Evolutionary conservation across 805 yeast species (phyloP), one percentile per base, ranked within the genome.

Genomic region (Ogataea trehaloabstinens): DNA sequence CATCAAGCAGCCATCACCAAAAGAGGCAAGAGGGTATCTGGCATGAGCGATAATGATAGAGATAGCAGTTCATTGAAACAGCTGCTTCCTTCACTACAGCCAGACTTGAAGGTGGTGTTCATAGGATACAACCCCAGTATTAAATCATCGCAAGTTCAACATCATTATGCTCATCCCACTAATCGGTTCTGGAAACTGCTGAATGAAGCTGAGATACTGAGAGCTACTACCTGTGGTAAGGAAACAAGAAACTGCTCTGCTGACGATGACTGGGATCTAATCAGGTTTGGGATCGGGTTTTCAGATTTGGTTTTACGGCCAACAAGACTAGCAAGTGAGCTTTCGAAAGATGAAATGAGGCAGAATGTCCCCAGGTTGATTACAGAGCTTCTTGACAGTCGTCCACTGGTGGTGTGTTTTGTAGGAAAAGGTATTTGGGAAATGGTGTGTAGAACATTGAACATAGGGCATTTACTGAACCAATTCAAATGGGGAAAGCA

Each of bases 381-480:
- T 16, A 45, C 46, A 0, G 78, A 74, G 40, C 59, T 85, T 31
- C 53, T 54, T 2, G 31, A 25, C 1, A 44, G 64, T 21, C 39
- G 55, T 1, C 78, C 85, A 0, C 47, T 56, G 20, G 61, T 65
- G 24, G 61, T 81, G 0, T 80, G 83, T 24, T 59, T 85, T 17
- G 76, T 84, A 3, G 93, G 93, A 1, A 81, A 82, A 49, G 88
- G 88, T 0, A 80, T 84, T 5, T 84, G 88, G 87, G 86, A 81
- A 38, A 56, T 71, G 3, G 58, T 84, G 0, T 67, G 73, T 36
- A 68, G 64, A 45, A 51, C 49, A 37, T 52, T 57, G 5, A 65
- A 67, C 16, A 52, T 55, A 28, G 53, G 60, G 29, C 44, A 60
- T 24, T 48, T 53, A 15, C 50, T 57, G 22, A 46, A 49, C 5